These are phyloP conservation scores for Flaveria trinervia DNA, from an alignment of 129 eudicot species.

Conservation along the genomic window DNA sequence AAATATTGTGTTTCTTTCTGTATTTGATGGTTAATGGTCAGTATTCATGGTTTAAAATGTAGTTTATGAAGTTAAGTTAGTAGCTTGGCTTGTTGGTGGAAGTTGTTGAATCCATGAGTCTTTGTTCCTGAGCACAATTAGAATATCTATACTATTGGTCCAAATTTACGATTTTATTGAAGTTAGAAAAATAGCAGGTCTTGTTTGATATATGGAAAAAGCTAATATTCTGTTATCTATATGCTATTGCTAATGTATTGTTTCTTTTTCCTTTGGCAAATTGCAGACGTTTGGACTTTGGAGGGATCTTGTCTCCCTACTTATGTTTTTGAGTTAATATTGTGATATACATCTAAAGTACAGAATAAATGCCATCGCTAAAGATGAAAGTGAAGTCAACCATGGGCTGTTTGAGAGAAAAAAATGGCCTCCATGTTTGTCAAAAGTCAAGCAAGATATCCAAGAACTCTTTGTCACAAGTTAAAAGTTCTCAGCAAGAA, in stretches of 20 bases:
- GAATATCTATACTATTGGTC: neutral
- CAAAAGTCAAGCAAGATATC: conserved; percentile 69
- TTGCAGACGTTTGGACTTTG: conserved; percentile 26
- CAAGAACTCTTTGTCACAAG: conserved; percentile 55
- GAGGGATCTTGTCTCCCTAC: conserved; percentile 38
- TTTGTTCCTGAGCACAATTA: conserved; percentile 1
- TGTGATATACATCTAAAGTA: conserved; percentile 27
- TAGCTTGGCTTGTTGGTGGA: neutral
- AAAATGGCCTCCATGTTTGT: conserved; percentile 66
- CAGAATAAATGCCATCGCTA: conserved; percentile 88
- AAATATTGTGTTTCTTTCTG: conserved; percentile 4
- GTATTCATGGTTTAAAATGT: neutral
- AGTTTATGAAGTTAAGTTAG: conserved; percentile 3
- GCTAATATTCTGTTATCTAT: neutral
- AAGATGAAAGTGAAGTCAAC: conserved; percentile 86
- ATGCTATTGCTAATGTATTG: neutral
- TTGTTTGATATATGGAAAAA: neutral
- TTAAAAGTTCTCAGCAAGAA: conserved; percentile 41
- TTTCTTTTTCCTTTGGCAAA: conserved; percentile 16
- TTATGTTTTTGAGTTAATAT: conserved; percentile 46
- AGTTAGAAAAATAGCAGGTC: neutral
- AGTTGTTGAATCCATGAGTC: neutral
- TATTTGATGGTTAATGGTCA: neutral
- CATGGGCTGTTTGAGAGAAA: conserved; percentile 64
- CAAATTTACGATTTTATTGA: neutral